Evolutionary conservation across 805 yeast genomes (phyloP).

Genomic region (Saccharomycopsis guyanensis): DNA sequence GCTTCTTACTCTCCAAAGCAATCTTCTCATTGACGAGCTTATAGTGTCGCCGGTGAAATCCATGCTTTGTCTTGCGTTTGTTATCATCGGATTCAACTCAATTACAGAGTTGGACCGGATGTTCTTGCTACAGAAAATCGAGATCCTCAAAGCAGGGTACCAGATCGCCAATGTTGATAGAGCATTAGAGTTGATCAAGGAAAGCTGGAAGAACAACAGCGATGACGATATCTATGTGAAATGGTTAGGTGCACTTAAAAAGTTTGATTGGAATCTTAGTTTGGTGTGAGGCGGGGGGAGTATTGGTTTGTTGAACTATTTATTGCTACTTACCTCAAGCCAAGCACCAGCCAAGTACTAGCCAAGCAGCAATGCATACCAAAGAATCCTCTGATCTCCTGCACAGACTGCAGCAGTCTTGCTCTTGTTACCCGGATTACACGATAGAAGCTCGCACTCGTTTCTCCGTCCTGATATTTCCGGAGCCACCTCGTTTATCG

Average conservation of each 20-base stretch:
- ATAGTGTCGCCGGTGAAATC: conserved; percentile 10
- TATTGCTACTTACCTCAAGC: too few relatives aligned
- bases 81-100: conserved; percentile 13
- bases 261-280: conserved; percentile 9
- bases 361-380: too few relatives aligned
- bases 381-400: too few relatives aligned
- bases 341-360: too few relatives aligned
- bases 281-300: conserved; percentile 1
- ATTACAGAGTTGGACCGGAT: not conserved
- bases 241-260: conserved; percentile 3
- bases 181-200: conserved; percentile 4
- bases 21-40: conserved; percentile 4
- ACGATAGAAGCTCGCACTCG: too few relatives aligned
- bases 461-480: too few relatives aligned
- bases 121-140: conserved; percentile 1
- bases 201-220: conserved; percentile 7
- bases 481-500: too few relatives aligned
- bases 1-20: conserved; percentile 1
- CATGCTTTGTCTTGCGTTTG: conserved; percentile 14
- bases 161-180: conserved; percentile 10
- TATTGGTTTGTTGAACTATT: too few relatives aligned
- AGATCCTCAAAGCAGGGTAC: conserved; percentile 2
- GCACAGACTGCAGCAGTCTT: too few relatives aligned
- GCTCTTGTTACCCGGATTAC: too few relatives aligned
- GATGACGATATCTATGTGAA: conserved; percentile 4